Conservation (phyloP, 257 asterid genomes). For the Petrea volubilis region DNA sequence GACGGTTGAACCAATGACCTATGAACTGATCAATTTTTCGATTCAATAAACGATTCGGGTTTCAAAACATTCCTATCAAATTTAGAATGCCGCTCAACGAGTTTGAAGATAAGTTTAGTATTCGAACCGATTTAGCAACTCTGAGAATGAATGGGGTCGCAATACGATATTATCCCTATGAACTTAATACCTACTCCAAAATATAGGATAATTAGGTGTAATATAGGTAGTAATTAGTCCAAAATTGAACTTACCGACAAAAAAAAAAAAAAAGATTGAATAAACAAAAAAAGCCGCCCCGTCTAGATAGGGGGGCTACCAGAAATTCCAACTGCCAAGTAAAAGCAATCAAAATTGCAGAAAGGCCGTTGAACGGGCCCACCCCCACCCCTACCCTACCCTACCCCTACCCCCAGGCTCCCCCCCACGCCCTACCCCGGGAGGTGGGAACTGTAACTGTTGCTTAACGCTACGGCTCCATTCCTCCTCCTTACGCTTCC, state of each 20-base stretch:
- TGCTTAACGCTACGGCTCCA: conserved; percentile 59
- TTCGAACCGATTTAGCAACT: no score
- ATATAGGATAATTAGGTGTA: no score
- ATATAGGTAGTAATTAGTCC: not conserved
- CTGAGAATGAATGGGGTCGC: no score
- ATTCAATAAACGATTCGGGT: no score
- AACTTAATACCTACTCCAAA: no score
- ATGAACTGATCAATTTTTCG: no score
- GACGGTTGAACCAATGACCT: no score
- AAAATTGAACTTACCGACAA: not conserved
- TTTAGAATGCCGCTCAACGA: no score
- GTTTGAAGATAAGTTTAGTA: no score
- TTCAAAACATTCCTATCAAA: no score
- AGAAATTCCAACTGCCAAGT: conserved; percentile 6
- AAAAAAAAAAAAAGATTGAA: not conserved
- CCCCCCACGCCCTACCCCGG: not conserved
- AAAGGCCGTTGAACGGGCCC: not conserved
- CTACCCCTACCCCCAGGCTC: no score
- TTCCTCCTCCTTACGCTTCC: conserved; percentile 40
- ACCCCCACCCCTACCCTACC: not conserved
- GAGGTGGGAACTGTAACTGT: conserved; percentile 20
- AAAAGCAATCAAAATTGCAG: not conserved
- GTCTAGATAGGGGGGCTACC: not conserved
- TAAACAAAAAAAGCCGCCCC: not conserved
- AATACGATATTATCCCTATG: no score